Conservation (phyloP, 345 rosid genomes). For the Brassica cretica region DNA sequence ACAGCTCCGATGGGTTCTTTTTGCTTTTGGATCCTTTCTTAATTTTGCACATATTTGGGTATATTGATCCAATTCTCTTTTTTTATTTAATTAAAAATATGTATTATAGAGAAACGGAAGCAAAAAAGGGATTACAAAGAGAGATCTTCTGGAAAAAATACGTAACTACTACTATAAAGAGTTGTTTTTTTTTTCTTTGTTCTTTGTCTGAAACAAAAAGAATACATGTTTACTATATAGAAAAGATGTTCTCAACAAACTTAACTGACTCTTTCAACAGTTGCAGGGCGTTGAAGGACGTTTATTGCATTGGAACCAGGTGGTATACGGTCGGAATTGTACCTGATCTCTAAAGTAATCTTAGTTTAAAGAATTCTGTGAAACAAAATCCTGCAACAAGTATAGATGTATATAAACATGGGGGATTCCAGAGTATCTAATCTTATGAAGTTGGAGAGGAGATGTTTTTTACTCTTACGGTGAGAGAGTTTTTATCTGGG, state of each 20-base stretch:
- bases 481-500: conserved; percentile 32
- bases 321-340: background rate
- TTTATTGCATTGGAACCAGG: conserved; percentile 32
- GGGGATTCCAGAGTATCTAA: background rate
- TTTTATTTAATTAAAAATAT: background rate
- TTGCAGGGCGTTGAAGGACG: conserved; percentile 17
- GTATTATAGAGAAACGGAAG: background rate
- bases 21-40: no score
- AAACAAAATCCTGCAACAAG: conserved; percentile 32
- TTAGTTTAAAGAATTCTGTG: conserved; percentile 33
- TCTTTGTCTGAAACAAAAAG: conserved; percentile 23
- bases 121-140: background rate
- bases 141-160: conserved; percentile 1
- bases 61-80: background rate
- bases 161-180: conserved; percentile 2
- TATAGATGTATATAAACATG: background rate
- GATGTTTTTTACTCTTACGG: conserved; percentile 8
- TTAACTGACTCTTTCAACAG: conserved; percentile 33
- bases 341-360: conserved; percentile 30
- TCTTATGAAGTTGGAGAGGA: background rate
- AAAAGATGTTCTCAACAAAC: conserved; percentile 27
- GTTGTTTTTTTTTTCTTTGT: background rate
- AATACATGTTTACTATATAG: conserved; percentile 29
- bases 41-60: no score
- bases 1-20: no score